Evolutionary conservation across 345 rosid genomes (phyloP), one percentile per base, ranked within the genome.

Genomic region (Pugionium dolabratum): DNA sequence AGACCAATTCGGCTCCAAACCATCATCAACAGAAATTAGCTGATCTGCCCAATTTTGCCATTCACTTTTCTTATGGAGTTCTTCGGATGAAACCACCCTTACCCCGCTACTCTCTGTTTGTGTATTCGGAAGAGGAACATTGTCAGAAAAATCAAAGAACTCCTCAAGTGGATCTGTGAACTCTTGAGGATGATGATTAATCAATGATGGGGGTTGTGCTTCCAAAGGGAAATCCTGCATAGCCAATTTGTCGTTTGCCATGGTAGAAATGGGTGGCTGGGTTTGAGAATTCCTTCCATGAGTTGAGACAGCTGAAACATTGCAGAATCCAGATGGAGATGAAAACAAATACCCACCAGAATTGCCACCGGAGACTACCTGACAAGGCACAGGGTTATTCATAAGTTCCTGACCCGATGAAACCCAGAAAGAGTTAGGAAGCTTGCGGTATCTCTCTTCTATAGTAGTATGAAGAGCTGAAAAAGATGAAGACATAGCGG

Each of bases 41-140:
- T 77, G 81, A 68, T 87, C 87, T 2, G 90, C 85, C 95, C 90
- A 87, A 44, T 82, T 82, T 54, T 74, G 79, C 94, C 85, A 87
- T 28, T 86, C 82, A 9, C 78, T 71, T 65, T 79, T 76, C 72
- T 73, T 79, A 11, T 67, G 47, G 29, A 76, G 75, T 44, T 77
- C 83, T 43, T 73, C 78, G 4, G 85, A 76, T 52, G 76, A 55
- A 59, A 73, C 50, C 54, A 68, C 72, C 74, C 70, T 70, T 28
- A 52, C 79, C 34, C 60, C 61, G 6, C 59, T 74, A 59, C 79
- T 68, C 62, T 73, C 89, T 44, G 54, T 66, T 63, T 66, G 81
- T 59, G 64, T 74, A 71, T 78, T 78, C 40, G 54, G 84, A 31
- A 18, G 73, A 52, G 77, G 44, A 59, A 54, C 68, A 74, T 74